Base-by-base conservation (phyloP, 257 asterid species). In the Ocimum tenuiflorum region DNA sequence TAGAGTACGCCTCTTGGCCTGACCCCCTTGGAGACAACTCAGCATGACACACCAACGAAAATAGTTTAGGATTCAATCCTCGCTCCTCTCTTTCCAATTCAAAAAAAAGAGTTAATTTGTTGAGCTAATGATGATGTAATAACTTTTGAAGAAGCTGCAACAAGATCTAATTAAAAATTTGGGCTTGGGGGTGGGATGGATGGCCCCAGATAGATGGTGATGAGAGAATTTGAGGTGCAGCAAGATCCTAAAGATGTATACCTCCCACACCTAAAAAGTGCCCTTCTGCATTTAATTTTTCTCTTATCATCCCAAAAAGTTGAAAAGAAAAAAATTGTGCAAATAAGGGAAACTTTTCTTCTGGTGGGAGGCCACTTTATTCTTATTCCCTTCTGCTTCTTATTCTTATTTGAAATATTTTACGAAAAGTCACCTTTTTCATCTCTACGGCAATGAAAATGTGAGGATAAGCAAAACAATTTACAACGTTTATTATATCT, bases 311-410 rank as follows among this genome's bases (percentile, higher is more conserved):
- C 58, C 14, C 4, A 58, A 59, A 35, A 64, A 56, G 47, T 49
- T 41, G 12, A 11, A 5, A 42, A 58, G 29, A 13, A 13, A 43
- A 43, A 56, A 53, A 45, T n/a, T 15, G 49, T 66, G 72, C 76
- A 65, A 75, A 58, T 20, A 17, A 41, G 70, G 64, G 38, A 75
- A 63, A 14, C 42, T 73, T 54, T 63, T 11, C 29, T 60, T 54
- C 17, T 64, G 57, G 73, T 54, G 66, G 70, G 7, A 36, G 22
- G 67, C 62, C 52, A 29, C 75, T 79, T 78, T 78, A 69, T 74
- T 75, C 65, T 75, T 75, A n/a, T 75, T 75, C n/a, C 70, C 8
- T 9, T 15, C 22, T 58, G 27, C 46, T 31, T 65, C 49, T 15
- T 53, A 61, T 67, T 61, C 66, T 15, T 57, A 18, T 6, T 11